These are phyloP conservation scores for Phytophthora uliginosa DNA, from an alignment of 352 stramenopile species.

Conservation along the genomic window DNA sequence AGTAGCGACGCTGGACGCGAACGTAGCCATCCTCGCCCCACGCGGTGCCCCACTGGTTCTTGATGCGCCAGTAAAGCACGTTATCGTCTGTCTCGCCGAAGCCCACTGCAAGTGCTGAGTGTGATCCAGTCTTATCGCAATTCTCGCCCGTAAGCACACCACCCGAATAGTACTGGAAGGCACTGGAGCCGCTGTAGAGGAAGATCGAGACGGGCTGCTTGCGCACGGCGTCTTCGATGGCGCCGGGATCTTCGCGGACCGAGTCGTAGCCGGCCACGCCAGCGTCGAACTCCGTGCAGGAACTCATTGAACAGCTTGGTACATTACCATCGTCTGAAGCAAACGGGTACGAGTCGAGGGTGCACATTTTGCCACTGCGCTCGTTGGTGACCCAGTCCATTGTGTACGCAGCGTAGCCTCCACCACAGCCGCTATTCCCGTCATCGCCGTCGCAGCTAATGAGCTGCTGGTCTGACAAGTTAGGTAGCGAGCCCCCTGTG, in stretches of 20 bases:
- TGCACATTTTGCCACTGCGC: conserved; percentile 62
- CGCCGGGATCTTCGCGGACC: conserved; percentile 46
- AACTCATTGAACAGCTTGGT: conserved; percentile 39
- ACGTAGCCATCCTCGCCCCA: conserved; percentile 83
- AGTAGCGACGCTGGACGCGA: conserved; percentile 66
- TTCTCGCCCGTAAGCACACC: conserved; percentile 68
- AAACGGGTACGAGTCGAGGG: conserved; percentile 65
- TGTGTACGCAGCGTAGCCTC: conserved; percentile 68
- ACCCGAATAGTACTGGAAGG: conserved; percentile 74
- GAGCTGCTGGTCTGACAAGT: conserved; percentile 73
- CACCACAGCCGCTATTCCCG: conserved; percentile 62
- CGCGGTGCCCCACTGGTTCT: conserved; percentile 78
- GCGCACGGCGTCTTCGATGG: conserved; percentile 58
- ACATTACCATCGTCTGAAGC: conserved; percentile 45
- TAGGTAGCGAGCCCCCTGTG: conserved; percentile 43
- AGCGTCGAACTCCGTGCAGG: conserved; percentile 57
- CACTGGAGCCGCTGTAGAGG: conserved; percentile 66
- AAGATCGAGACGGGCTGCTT: conserved; percentile 65
- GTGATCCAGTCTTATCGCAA: conserved; percentile 64
- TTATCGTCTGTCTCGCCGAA: conserved; percentile 62
- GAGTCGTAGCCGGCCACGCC: conserved; percentile 59
- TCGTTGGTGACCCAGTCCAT: conserved; percentile 67
- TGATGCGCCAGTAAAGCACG: conserved; percentile 67
- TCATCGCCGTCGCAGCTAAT: conserved; percentile 71
- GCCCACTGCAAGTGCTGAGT: conserved; percentile 72